Evolutionary conservation across 768 basidiomycete genomes (phyloP).

Genomic region (Kwoniella sp.): DNA sequence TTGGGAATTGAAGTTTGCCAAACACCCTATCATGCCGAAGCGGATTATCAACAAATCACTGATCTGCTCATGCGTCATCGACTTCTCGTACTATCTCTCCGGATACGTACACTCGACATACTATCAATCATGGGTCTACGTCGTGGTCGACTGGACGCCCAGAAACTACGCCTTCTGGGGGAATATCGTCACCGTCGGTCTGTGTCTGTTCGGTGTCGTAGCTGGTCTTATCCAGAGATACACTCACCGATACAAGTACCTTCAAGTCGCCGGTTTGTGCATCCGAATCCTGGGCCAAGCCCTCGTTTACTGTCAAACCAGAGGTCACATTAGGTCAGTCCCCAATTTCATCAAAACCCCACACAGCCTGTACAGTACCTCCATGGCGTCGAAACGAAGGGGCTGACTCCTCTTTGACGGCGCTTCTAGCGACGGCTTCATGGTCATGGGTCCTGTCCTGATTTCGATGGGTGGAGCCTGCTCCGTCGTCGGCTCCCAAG

Average conservation of each 20-base stretch:
- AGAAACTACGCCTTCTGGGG: conserved; percentile 35
- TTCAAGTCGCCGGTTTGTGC: conserved; percentile 45
- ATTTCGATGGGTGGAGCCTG: conserved; percentile 39
- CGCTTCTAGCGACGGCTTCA: conserved; percentile 4
- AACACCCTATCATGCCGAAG: conserved; percentile 55
- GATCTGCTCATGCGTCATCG: conserved; percentile 39
- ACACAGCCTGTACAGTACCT: not conserved
- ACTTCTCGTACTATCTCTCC: conserved; percentile 47
- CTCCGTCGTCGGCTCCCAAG: conserved; percentile 46
- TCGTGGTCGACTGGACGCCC: conserved; percentile 55
- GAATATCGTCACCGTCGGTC: conserved; percentile 31
- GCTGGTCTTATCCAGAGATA: conserved; percentile 49
- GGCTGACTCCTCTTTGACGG: not conserved
- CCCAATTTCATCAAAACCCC: not conserved
- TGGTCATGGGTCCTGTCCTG: conserved; percentile 19
- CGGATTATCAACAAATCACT: conserved; percentile 57
- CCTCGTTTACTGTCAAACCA: conserved; percentile 24
- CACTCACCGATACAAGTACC: conserved; percentile 55
- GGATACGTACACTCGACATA: conserved; percentile 34
- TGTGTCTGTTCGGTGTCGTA: conserved; percentile 52
- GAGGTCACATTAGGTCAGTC: not conserved
- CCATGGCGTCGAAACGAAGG: not conserved
- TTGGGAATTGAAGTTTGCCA: conserved; percentile 56
- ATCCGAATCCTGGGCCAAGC: conserved; percentile 44
- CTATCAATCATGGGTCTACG: conserved; percentile 47